Conservation (phyloP, 2,329 filamentous ascomycete genomes). For the Stylonectria norvegica region DNA sequence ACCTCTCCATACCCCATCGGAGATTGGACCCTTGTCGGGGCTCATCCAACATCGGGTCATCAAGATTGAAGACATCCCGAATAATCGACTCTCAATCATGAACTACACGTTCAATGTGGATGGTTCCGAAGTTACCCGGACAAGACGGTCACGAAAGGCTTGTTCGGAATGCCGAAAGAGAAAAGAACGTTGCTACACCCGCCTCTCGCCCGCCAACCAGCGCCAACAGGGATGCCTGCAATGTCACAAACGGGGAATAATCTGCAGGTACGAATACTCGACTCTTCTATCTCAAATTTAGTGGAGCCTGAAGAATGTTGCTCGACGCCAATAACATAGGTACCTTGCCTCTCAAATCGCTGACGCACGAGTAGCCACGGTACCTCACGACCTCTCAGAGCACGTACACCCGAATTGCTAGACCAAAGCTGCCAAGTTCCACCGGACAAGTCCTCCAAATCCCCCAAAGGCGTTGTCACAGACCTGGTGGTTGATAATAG, state of each 20-base stretch:
- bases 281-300: background rate
- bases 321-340: background rate
- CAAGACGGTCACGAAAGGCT: background rate
- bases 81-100: background rate
- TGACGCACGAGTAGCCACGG: background rate
- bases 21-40: no score
- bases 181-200: background rate
- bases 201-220: background rate
- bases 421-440: background rate
- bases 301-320: background rate
- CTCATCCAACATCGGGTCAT: background rate
- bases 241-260: background rate
- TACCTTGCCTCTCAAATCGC: no score
- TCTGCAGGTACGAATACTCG: background rate
- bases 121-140: background rate
- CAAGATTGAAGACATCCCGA: background rate
- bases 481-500: background rate
- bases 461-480: background rate
- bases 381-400: background rate
- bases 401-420: background rate
- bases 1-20: background rate
- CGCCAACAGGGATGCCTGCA: background rate
- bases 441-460: background rate
- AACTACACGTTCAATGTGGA: background rate
- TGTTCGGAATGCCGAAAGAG: background rate